Conservation (phyloP, 2,329 filamentous ascomycete species). For the Shiraia bambusicola region DNA sequence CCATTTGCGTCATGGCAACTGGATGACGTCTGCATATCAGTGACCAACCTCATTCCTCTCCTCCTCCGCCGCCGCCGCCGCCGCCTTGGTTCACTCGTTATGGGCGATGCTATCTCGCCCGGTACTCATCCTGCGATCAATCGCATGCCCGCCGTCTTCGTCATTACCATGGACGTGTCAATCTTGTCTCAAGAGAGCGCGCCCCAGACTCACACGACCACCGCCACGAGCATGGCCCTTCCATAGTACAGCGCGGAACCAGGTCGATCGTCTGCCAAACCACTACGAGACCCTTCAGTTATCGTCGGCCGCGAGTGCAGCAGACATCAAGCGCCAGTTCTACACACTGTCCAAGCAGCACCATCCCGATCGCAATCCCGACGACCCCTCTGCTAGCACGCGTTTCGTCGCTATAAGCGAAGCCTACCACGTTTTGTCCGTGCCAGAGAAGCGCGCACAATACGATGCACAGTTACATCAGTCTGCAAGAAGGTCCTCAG, state of each 20-base stretch:
- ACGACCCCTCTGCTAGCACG: conserved; percentile 68
- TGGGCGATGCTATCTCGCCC: conserved; percentile 35
- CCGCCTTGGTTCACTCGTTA: conserved; percentile 8
- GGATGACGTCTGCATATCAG: conserved; percentile 32
- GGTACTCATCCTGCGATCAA: conserved; percentile 13
- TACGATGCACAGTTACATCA: conserved; percentile 75
- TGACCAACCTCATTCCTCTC: conserved; percentile 6
- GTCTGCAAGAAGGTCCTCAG: conserved; percentile 29
- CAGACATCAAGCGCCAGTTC: conserved; percentile 90
- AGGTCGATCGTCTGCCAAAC: conserved; percentile 51
- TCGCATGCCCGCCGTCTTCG: conserved; percentile 7
- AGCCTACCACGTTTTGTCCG: conserved; percentile 76
- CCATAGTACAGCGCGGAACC: conserved; percentile 47
- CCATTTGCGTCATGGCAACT: conserved; percentile 3
- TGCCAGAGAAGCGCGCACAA: conserved; percentile 69
- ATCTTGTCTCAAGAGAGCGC: conserved; percentile 12
- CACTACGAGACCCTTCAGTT: conserved; percentile 84
- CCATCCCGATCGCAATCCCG: conserved; percentile 87
- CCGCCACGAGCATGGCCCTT: conserved; percentile 37
- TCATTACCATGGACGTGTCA: conserved; percentile 18
- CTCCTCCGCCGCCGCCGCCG: conserved; percentile 1
- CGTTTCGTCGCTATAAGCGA: conserved; percentile 83
- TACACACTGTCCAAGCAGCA: conserved; percentile 87
- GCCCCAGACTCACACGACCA: conserved; percentile 10
- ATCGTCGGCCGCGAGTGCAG: conserved; percentile 65